Base-by-base conservation (phyloP, 495 filamentous ascomycete genomes). In the Tuber indicum region DNA sequence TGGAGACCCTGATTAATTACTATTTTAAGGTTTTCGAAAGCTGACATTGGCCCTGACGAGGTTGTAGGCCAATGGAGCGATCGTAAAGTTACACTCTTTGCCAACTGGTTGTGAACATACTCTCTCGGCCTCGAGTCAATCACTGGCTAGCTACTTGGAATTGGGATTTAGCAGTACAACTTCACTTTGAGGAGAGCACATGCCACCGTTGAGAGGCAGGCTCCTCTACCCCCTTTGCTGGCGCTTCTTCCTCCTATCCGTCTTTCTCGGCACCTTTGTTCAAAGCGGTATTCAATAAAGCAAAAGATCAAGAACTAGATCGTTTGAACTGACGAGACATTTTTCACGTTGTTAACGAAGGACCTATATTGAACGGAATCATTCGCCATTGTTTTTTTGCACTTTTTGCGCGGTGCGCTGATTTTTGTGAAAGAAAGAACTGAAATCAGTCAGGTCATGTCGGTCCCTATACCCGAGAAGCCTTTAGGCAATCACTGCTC, bases 401-500 rank as follows among this genome's bases (percentile, higher is more conserved):
- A 12, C 26, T 66, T 36, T 66, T 66, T 66, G 78, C 74, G 77
- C 71, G 71, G 52, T 62, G 77, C 78, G 69, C 72, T 72, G 52
- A 72, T 79, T 69, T 76, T 70, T 75, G 10, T 41, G 72, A 14
- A 69, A 41, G 8, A 3, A 76, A 41, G 39, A 19, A 72, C 10
- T 23, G 21, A 71, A 72, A 72, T 14, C 26, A 0, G 47, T 39
- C 17, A 12, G 58, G 58, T 72, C 41, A 80, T 80, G 78, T 76
- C 77, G n/a, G 77, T 80, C 71, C 78, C 78, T 70, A 43, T 21
- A n/a, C 78, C 78, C n/a, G 58, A 80, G 46, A 80, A 71, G 26
- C 78, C 78, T 12, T 62, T 80, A 17, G 82, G 82, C 44, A 45
- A 70, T 41, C 82, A 84, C 42, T 99, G 96, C 85, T 96, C 94